Evolutionary conservation across 345 rosid species (phyloP).

Genomic region (Atalantia buxifolia): DNA sequence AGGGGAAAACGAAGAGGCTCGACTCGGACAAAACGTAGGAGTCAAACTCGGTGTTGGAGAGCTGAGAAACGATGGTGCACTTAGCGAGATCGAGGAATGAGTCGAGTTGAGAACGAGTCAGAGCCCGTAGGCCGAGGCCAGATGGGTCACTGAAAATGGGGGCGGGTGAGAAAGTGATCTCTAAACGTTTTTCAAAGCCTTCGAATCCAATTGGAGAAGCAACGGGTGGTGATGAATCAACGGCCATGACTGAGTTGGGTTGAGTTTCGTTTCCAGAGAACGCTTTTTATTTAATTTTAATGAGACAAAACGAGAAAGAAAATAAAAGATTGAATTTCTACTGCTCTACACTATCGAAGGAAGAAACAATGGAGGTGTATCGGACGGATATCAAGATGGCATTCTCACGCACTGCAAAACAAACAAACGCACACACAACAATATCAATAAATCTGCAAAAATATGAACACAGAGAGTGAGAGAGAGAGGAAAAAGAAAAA

Average conservation of each 20-base stretch:
- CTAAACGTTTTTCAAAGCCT: slow-evolving; percentile 77
- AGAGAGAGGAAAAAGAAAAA: no score
- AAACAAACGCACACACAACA: background rate
- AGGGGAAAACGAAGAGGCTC: slow-evolving; percentile 61
- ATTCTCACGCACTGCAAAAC: slow-evolving; percentile 66
- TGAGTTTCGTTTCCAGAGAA: background rate
- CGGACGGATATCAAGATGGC: slow-evolving; percentile 63
- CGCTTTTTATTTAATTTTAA: background rate
- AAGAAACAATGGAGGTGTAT: background rate
- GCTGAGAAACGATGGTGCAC: slow-evolving; percentile 65
- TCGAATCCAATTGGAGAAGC: slow-evolving; percentile 56
- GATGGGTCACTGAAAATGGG: slow-evolving; percentile 45
- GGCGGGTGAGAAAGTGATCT: slow-evolving; percentile 53
- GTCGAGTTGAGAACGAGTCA: slow-evolving; percentile 51
- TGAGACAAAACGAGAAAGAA: slow-evolving; percentile 1
- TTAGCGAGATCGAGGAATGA: slow-evolving; percentile 55
- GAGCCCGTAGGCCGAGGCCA: slow-evolving; percentile 50
- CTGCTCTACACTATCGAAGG: slow-evolving; percentile 21
- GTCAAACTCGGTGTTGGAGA: slow-evolving; percentile 58
- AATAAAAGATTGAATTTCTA: background rate
- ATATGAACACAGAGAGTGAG: background rate
- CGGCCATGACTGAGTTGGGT: slow-evolving; percentile 13
- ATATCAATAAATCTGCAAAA: background rate
- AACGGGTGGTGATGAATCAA: slow-evolving; percentile 12
- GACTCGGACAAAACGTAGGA: slow-evolving; percentile 87